These are phyloP conservation scores for Hyphopichia burtonii DNA, from an alignment of 1,139 yeast genomes.

Conservation along the genomic window DNA sequence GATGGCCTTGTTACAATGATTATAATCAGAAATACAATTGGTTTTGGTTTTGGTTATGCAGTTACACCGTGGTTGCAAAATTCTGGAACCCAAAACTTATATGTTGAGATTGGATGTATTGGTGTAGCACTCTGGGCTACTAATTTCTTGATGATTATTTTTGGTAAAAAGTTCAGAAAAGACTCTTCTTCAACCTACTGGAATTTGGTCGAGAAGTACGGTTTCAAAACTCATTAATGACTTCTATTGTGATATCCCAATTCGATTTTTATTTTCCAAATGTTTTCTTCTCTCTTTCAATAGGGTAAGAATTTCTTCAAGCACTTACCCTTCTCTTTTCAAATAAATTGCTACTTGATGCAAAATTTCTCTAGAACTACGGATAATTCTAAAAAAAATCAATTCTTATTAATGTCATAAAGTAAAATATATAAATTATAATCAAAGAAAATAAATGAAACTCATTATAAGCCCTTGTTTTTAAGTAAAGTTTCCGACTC, in stretches of 20 bases:
- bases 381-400: no score
- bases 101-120: slow-evolving; percentile 20
- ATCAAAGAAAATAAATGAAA: no score
- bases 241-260: neutral
- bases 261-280: no score
- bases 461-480: slow-evolving; percentile 16
- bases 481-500: slow-evolving; percentile 15
- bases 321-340: no score
- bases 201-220: slow-evolving; percentile 18
- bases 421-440: no score
- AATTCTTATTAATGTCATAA: no score
- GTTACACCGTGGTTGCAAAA: slow-evolving; percentile 21
- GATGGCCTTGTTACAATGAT: slow-evolving; percentile 22
- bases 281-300: no score
- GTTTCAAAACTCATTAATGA: slow-evolving; percentile 14
- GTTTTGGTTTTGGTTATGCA: slow-evolving; percentile 21
- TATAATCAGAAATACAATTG: slow-evolving; percentile 21
- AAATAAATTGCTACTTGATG: no score
- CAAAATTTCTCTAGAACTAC: no score
- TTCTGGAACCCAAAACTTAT: slow-evolving; percentile 19
- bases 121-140: slow-evolving; percentile 23
- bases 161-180: slow-evolving; percentile 22
- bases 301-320: no score
- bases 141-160: slow-evolving; percentile 20
- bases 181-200: slow-evolving; percentile 18